Percentiles rank a stretch among this genome's conserved stretches.
phyloP scores from a whole-genome alignment of 2,329 filamentous ascomycete species.

The Aspergillus sojae region DNA sequence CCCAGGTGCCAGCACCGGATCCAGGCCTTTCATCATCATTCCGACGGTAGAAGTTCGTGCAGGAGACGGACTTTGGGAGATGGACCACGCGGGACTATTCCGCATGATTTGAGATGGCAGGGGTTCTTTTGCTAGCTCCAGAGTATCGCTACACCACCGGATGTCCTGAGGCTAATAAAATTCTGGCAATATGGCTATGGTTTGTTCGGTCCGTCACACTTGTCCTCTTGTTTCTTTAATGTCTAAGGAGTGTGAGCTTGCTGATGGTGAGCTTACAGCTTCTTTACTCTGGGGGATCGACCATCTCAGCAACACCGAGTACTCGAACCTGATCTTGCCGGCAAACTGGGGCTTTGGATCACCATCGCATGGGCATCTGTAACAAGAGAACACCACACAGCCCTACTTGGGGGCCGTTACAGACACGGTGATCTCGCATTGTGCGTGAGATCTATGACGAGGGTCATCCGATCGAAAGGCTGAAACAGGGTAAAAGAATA shows the following conservation, averaged over 20 bases:
- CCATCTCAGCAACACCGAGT: neutral
- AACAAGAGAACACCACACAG: neutral
- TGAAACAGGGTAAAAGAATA: neutral
- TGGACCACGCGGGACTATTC: neutral
- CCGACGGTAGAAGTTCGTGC: neutral
- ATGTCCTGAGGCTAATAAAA: neutral
- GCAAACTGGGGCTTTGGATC: neutral
- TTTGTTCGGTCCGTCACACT: neutral
- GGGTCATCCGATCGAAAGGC: neutral
- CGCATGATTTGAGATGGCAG: neutral
- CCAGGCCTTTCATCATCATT: neutral
- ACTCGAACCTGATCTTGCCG: neutral
- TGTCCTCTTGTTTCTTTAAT: neutral
- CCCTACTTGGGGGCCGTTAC: neutral
- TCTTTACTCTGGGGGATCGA: neutral
- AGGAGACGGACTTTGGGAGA: neutral
- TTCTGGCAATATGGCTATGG: neutral
- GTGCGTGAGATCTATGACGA: neutral
- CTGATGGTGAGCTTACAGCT: neutral
- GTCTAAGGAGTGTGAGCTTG: neutral
- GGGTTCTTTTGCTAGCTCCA: neutral
- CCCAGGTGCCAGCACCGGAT: neutral
- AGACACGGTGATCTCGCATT: neutral
- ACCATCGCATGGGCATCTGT: neutral
- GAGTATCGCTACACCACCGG: neutral